A percentile compares a stretch with the other conserved stretches of the same genome.
These are phyloP conservation scores for Aspergillus jensenii DNA, from an alignment of 2,329 filamentous ascomycete species.

Conservation along the genomic window DNA sequence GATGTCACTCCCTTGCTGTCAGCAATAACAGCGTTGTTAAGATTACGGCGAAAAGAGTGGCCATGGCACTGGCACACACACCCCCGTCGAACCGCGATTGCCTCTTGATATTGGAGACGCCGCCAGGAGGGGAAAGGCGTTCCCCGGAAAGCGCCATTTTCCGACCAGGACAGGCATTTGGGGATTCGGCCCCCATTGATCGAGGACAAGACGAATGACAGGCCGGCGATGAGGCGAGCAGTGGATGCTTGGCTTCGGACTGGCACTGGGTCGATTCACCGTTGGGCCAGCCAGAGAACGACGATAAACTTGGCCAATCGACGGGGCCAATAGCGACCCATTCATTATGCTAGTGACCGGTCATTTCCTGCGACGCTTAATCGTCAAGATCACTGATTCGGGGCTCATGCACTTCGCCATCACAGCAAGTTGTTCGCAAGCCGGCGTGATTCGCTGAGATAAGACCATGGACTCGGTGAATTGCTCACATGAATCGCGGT, in stretches of 20 bases:
- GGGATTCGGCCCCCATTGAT: not conserved
- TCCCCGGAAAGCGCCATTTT: slow-evolving; percentile 12
- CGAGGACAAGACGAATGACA: slow-evolving; percentile 2
- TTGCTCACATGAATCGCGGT: not conserved
- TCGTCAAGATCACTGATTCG: not conserved
- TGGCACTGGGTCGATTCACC: slow-evolving; percentile 1
- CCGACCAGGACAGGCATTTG: slow-evolving; percentile 1
- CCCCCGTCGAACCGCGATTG: slow-evolving; percentile 8
- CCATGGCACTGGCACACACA: not conserved
- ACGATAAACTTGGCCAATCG: slow-evolving; percentile 11
- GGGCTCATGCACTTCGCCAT: not conserved
- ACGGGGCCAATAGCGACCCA: not conserved
- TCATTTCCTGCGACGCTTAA: not conserved
- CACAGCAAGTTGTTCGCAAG: not conserved
- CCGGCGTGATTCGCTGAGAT: not conserved
- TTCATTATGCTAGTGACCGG: not conserved
- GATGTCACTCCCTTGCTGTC: not conserved
- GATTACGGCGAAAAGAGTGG: slow-evolving; percentile 3
- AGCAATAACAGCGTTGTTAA: slow-evolving; percentile 1
- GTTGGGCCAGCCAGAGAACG: slow-evolving; percentile 16
- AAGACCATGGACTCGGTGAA: not conserved
- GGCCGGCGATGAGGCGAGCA: not conserved
- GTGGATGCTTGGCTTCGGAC: slow-evolving; percentile 3
- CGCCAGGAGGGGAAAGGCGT: not conserved
- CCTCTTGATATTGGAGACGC: slow-evolving; percentile 4